These are phyloP conservation scores for Wallacemonas rigidus DNA, from an alignment of 208 protist species.

Conservation along the genomic window DNA sequence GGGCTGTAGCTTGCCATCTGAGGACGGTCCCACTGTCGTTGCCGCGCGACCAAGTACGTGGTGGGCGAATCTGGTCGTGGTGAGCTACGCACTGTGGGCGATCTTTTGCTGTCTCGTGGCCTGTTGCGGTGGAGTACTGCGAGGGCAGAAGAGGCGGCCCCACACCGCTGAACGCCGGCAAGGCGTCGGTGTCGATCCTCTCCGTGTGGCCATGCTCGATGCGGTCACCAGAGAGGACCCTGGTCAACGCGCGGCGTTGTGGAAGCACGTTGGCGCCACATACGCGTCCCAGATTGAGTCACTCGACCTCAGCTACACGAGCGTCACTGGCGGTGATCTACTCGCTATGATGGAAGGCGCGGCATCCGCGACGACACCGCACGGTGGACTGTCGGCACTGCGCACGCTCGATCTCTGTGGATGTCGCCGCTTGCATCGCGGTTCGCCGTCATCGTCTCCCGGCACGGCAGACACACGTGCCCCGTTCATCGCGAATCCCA, in stretches of 20 bases:
- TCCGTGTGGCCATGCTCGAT: not conserved
- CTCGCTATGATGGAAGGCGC: slow-evolving; percentile 33
- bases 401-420: slow-evolving; percentile 48
- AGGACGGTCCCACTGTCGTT: not conserved
- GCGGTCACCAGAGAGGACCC: not conserved
- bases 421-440: slow-evolving; percentile 35
- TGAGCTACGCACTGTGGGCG: not conserved
- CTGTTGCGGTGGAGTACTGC: not conserved
- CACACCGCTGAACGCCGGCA: not conserved
- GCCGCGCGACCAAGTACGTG: too few relatives aligned
- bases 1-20: not conserved
- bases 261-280: not conserved
- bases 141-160: too few relatives aligned
- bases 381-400: not conserved
- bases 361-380: not conserved
- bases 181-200: not conserved
- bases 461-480: not conserved
- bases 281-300: slow-evolving; percentile 26
- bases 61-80: not conserved
- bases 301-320: slow-evolving; percentile 55
- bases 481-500: not conserved
- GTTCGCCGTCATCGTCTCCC: not conserved
- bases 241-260: not conserved
- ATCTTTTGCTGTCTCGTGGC: not conserved
- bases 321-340: slow-evolving; percentile 41